phyloP scores from a whole-genome alignment of 2,329 filamentous ascomycete species.

The Penicillium sp. region DNA sequence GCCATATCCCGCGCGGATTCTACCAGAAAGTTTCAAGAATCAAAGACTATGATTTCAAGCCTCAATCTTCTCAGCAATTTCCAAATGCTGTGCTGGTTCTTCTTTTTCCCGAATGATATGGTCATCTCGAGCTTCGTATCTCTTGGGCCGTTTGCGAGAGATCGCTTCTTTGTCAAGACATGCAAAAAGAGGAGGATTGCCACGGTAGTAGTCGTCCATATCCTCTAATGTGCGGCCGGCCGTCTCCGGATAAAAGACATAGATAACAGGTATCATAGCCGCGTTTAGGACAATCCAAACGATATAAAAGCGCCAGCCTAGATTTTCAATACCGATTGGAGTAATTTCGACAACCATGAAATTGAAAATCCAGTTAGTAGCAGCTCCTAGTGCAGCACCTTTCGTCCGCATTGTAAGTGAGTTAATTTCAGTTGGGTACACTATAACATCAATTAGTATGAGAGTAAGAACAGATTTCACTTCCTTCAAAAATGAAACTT shows the following conservation, averaged over 20 bases:
- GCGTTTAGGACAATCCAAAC: conserved; percentile 13
- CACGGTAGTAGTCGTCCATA: conserved; percentile 17
- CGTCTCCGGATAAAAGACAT: conserved; percentile 15
- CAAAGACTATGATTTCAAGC: background rate
- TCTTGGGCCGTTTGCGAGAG: conserved; percentile 8
- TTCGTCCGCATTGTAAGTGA: conserved; percentile 35
- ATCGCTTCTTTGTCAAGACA: conserved; percentile 16
- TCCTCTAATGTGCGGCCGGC: conserved; percentile 14
- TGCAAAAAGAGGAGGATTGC: conserved; percentile 10
- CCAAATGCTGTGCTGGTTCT: conserved; percentile 4
- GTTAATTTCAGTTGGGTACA: conserved; percentile 42
- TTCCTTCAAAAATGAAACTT: background rate
- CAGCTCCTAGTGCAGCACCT: conserved; percentile 8
- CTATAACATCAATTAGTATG: background rate
- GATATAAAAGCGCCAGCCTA: conserved; percentile 45
- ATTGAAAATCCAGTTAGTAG: conserved; percentile 23
- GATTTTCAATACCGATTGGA: conserved; percentile 45
- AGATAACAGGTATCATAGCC: conserved; percentile 10
- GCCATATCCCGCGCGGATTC: too few species aligned
- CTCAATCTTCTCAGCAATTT: background rate
- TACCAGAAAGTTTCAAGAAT: too few species aligned
- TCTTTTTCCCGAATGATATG: conserved; percentile 13
- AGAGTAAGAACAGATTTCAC: background rate
- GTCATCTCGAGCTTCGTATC: conserved; percentile 8
- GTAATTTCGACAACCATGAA: conserved; percentile 47